Evolutionary conservation across 2,329 filamentous ascomycete species (phyloP).

Genomic region (Trichoderma afroharzianum): DNA sequence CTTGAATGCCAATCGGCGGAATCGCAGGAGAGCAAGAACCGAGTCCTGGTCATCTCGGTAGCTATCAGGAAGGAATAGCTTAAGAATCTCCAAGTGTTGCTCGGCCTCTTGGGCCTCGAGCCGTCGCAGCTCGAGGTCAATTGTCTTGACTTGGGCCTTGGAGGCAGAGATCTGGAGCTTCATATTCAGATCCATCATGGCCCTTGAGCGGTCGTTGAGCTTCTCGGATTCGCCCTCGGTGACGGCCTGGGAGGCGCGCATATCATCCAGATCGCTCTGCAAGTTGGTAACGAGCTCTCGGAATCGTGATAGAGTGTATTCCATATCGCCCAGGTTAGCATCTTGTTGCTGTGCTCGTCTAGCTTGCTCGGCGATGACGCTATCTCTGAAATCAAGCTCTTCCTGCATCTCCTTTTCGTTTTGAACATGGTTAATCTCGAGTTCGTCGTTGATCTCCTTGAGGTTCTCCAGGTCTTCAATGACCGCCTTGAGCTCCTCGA

Average conservation of each 20-base stretch:
- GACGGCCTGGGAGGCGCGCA: slow-evolving; percentile 86
- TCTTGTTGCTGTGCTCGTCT: slow-evolving; percentile 73
- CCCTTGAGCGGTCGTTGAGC: slow-evolving; percentile 79
- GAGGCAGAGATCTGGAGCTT: slow-evolving; percentile 86
- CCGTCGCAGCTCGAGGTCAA: slow-evolving; percentile 82
- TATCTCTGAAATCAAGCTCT: slow-evolving; percentile 85
- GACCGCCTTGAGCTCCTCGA: slow-evolving; percentile 75
- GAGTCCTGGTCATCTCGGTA: slow-evolving; percentile 80
- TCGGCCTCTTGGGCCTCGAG: slow-evolving; percentile 85
- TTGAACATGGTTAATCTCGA: slow-evolving; percentile 89
- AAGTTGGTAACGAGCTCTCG: slow-evolving; percentile 81
- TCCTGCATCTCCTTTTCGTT: slow-evolving; percentile 93
- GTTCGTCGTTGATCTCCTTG: slow-evolving; percentile 90
- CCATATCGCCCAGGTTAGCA: slow-evolving; percentile 76
- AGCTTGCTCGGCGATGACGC: slow-evolving; percentile 75
- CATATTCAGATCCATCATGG: slow-evolving; percentile 95
- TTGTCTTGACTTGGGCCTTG: slow-evolving; percentile 90
- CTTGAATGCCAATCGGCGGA: slow-evolving; percentile 87
- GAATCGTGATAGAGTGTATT: slow-evolving; percentile 86
- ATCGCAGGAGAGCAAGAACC: slow-evolving; percentile 81
- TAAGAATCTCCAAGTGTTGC: slow-evolving; percentile 84
- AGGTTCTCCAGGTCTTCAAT: slow-evolving; percentile 86
- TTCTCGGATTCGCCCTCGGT: slow-evolving; percentile 92
- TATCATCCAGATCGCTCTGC: slow-evolving; percentile 84
- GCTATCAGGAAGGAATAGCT: slow-evolving; percentile 81